Conservation (phyloP, 352 stramenopile species). For the Globisporangium canariense region DNA sequence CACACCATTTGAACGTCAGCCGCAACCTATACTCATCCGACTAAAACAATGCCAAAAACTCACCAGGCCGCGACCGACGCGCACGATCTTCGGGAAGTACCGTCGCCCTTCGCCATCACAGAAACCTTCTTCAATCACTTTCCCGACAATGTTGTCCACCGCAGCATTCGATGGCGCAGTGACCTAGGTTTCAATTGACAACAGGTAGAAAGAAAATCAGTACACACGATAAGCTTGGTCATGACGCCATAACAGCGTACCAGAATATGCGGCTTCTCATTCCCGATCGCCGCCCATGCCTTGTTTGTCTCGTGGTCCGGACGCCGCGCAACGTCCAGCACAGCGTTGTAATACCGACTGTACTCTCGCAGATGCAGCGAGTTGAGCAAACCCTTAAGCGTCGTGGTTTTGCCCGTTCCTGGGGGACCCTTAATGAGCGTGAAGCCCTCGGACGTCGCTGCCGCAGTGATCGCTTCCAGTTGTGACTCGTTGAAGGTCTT, state of each 20-base stretch:
- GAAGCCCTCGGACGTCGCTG: slow-evolving; percentile 86
- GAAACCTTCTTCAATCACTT: slow-evolving; percentile 95
- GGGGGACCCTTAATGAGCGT: slow-evolving; percentile 90
- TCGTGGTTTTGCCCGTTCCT: slow-evolving; percentile 92
- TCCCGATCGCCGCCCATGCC: slow-evolving; percentile 77
- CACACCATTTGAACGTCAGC: background rate
- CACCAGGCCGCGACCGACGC: slow-evolving; percentile 86
- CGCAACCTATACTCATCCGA: background rate
- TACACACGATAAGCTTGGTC: background rate
- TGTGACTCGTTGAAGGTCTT: slow-evolving; percentile 89
- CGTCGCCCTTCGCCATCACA: slow-evolving; percentile 90
- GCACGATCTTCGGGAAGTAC: slow-evolving; percentile 95
- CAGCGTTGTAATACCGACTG: slow-evolving; percentile 90
- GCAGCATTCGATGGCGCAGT: slow-evolving; percentile 94
- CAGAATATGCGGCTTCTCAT: slow-evolving; percentile 92
- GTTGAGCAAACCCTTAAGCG: slow-evolving; percentile 89
- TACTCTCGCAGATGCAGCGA: slow-evolving; percentile 91
- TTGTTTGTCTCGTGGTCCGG: slow-evolving; percentile 80
- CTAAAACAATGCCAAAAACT: slow-evolving; percentile 13
- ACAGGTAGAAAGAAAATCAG: background rate
- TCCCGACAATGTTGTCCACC: slow-evolving; percentile 96
- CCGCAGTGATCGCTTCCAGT: slow-evolving; percentile 85
- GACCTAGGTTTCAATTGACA: slow-evolving; percentile 32
- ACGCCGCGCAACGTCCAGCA: slow-evolving; percentile 74
- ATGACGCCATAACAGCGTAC: slow-evolving; percentile 23